These are phyloP conservation scores for Aspergillus uvarum DNA, from an alignment of 2,329 filamentous ascomycete genomes.

Conservation along the genomic window DNA sequence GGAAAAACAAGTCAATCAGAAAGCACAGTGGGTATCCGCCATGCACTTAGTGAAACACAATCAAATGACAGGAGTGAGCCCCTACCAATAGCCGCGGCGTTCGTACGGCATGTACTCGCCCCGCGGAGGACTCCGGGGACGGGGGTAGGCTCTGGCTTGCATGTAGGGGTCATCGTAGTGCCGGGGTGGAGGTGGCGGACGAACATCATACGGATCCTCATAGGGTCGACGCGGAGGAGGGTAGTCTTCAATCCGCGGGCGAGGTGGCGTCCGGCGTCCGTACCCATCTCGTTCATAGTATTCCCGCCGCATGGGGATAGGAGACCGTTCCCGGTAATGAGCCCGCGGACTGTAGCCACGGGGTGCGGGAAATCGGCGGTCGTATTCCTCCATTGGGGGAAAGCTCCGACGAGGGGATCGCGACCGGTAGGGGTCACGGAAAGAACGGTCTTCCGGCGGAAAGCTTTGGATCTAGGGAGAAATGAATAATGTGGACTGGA, in stretches of 20 bases:
- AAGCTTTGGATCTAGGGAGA: conserved; percentile 60
- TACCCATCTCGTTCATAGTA: conserved; percentile 82
- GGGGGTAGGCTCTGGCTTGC: conserved; percentile 54
- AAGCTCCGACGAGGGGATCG: conserved; percentile 72
- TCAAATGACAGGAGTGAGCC: conserved; percentile 13
- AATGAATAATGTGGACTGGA: conserved; percentile 15
- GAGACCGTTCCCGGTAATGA: conserved; percentile 82
- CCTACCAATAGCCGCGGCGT: conserved; percentile 48
- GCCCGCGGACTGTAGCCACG: conserved; percentile 83
- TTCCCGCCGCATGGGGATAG: conserved; percentile 68
- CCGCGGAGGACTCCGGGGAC: conserved; percentile 45
- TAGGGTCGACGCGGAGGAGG: conserved; percentile 57
- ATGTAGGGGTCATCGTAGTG: conserved; percentile 60
- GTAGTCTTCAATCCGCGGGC: conserved; percentile 77
- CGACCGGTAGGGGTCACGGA: conserved; percentile 71
- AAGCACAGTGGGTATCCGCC: conserved; percentile 26
- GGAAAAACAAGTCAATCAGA: conserved; percentile 4
- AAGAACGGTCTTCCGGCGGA: conserved; percentile 63
- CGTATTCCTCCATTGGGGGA: conserved; percentile 74
- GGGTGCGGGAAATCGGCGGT: conserved; percentile 74
- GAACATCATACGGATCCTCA: conserved; percentile 60
- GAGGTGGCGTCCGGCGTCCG: conserved; percentile 76
- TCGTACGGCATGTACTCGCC: conserved; percentile 45
- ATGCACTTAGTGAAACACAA: conserved; percentile 19
- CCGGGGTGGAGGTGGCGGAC: conserved; percentile 52